These are phyloP conservation scores for Purshia tridentata DNA, from an alignment of 306 rosid genomes.

Conservation along the genomic window DNA sequence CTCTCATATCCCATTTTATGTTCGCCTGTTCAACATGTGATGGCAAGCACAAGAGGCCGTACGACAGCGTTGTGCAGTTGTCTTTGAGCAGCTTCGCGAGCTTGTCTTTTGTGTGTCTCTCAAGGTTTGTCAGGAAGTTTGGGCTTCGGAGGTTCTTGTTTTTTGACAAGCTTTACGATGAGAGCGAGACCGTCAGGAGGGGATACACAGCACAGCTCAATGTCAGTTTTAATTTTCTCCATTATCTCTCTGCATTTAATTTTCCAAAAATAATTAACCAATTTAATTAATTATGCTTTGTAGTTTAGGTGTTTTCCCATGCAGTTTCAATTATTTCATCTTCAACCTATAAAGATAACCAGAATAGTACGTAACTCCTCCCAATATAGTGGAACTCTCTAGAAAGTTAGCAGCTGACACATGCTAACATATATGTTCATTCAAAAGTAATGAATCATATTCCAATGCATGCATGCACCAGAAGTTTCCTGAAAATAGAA, in stretches of 20 bases:
- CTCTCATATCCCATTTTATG: slow-evolving; percentile 61
- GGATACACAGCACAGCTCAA: slow-evolving; percentile 69
- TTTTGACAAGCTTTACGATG: slow-evolving; percentile 76
- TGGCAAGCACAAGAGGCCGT: slow-evolving; percentile 58
- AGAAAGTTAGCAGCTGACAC: too few species aligned
- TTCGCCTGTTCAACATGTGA: slow-evolving; percentile 70
- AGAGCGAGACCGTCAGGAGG: slow-evolving; percentile 65
- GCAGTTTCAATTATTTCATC: too few species aligned
- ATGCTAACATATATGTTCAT: too few species aligned
- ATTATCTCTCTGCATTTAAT: not conserved
- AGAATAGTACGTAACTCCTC: too few species aligned
- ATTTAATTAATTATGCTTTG: too few species aligned
- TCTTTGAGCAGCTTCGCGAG: slow-evolving; percentile 63
- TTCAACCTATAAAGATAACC: too few species aligned
- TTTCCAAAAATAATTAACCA: too few species aligned
- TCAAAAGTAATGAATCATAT: too few species aligned
- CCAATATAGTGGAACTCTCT: too few species aligned
- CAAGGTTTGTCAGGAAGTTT: slow-evolving; percentile 53
- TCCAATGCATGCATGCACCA: too few species aligned
- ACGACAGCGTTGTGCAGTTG: slow-evolving; percentile 65
- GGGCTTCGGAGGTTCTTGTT: slow-evolving; percentile 76
- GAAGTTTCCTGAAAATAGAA: too few species aligned
- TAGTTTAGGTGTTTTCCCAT: too few species aligned
- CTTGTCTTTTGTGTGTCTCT: slow-evolving; percentile 66
- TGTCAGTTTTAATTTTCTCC: slow-evolving; percentile 37